Evolutionary conservation across 1,284 basidiomycete species (phyloP), one percentile per base, ranked within the genome.

Genomic region (Porodaedalea pini): DNA sequence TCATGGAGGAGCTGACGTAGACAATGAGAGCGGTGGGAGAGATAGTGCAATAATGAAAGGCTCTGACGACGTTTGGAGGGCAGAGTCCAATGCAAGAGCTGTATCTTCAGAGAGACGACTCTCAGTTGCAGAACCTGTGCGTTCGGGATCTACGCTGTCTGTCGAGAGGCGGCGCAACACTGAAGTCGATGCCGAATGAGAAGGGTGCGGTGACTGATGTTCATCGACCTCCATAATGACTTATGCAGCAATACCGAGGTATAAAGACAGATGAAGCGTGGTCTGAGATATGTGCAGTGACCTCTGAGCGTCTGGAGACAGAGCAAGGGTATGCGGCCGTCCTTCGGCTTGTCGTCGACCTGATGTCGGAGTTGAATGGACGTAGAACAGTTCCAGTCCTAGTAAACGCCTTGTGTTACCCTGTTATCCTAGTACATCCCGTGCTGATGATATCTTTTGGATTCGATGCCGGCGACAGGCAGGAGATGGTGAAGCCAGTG

Each of bases 21-120:
- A 25, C 17, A 34, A 27, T 17, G 37, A 41, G 15, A 31, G 29
- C 21, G 51, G 51, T 1, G 36, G 51, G n/a, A 40, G 23, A 31
- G 37, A 40, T 4, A 41, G n/a, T 8, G 21, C 37, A 45, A 23
- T 45, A 29, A 23, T 31, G 7, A 40, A 40, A 47, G 52, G 52
- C 31, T 45, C 52, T 45, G 52, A 29, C 6, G 25, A 15, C 10
- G 41, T 41, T 10, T 44, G 13, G 4, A 41, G 32, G 41, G 41
- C 52, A 11, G 41, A 29, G 52, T 54, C 32, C 13, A 29, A 51
- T 19, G 31, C 31, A 49, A 27, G 29, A 49, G 32, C 47, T 36
- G 47, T 49, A n/a, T 47, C 45, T 19, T 47, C 45, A 29, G 45
- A 47, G n/a, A 6, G 45, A 29, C 45, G 23, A 17, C 45, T 31